Base-by-base conservation (phyloP, 73 alveolate genomes). In the Durusdinium trenchii region DNA sequence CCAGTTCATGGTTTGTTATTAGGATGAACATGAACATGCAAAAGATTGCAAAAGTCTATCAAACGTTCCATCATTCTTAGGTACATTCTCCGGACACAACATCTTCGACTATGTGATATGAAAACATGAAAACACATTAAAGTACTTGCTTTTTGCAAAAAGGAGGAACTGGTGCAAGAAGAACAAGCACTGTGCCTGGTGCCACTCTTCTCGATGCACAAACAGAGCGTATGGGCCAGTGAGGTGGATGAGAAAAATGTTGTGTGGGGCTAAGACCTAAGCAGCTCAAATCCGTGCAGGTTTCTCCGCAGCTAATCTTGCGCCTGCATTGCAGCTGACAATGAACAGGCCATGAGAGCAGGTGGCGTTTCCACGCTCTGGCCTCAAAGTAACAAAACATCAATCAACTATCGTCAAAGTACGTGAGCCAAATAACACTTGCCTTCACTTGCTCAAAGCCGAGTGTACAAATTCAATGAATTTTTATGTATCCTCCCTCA, bases 271-370 rank as follows among this genome's bases (percentile, higher is more conserved):
- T 30, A 91, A 76, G 42, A 91, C 89, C 98, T 91, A 45, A 35
- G 32, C 26, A 50, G 12, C 48, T 32, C 32, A 40, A 50, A 48
- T 36, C 3, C 6, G 42, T 42, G 32, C 81, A 1, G 42, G 16
- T 60, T 32, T 23, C 18, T 23, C 18, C 30, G 7, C 18, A 60
- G 18, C 30, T 23, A 71, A 2, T 50, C 18, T 3, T 35, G 23
- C n/a, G 89, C 98, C 98, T 91, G 87, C 69, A 91, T 91, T n/a
- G 82, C 98, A 38, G 79, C 98, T 10, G 98, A 91, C 61, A 91
- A 78, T 14, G 98, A 91, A 78, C 98, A 91, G 75, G 90, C 50
- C 98, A 91, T 91, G 90, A 91, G 18, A 40, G 98, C 98, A 6
- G 98, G 57, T 20, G 98, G 98, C 6, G 98, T 47, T 57, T 91